A percentile compares a stretch with the other conserved stretches of the same genome.
Conservation (phyloP, 352 stramenopile species). For the Pythium rhizo-oryzae region DNA sequence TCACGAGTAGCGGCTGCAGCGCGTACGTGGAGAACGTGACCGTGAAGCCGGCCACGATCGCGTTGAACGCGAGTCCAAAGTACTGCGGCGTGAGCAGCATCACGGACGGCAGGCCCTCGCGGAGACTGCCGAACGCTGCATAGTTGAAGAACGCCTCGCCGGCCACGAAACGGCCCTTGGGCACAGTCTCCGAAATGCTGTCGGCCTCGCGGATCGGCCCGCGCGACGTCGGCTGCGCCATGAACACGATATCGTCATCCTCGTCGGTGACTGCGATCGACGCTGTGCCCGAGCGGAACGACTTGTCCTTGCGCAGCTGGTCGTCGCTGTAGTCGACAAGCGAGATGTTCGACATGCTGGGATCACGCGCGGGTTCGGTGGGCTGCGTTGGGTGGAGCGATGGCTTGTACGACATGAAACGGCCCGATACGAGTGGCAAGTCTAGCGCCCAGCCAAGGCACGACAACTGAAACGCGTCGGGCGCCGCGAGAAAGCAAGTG, state of each 20-base stretch:
- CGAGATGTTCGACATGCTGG: constrained; percentile 3
- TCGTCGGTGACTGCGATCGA: constrained; percentile 24
- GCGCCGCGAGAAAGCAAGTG: background rate
- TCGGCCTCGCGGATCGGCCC: constrained; percentile 18
- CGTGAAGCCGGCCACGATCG: constrained; percentile 33
- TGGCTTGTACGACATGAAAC: background rate
- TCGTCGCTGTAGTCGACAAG: background rate
- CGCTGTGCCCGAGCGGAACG: background rate
- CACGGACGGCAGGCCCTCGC: constrained; percentile 39
- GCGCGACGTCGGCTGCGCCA: constrained; percentile 19
- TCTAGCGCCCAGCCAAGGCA: too few species aligned
- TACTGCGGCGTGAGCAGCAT: constrained; percentile 37
- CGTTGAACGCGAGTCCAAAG: constrained; percentile 42
- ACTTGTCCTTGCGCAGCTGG: constrained; percentile 14
- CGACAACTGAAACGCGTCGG: background rate
- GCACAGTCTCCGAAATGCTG: constrained; percentile 16
- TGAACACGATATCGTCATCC: constrained; percentile 23
- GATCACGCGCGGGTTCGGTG: background rate
- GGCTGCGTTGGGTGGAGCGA: background rate
- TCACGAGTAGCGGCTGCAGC: constrained; percentile 49
- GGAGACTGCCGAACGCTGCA: constrained; percentile 46
- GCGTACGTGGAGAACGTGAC: constrained; percentile 37
- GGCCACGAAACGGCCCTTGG: constrained; percentile 34
- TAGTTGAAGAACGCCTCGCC: constrained; percentile 54
- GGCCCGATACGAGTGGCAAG: background rate